Evolutionary conservation across 2,329 filamentous ascomycete species (phyloP).

Genomic region (Dendrostoma leiphaemia): DNA sequence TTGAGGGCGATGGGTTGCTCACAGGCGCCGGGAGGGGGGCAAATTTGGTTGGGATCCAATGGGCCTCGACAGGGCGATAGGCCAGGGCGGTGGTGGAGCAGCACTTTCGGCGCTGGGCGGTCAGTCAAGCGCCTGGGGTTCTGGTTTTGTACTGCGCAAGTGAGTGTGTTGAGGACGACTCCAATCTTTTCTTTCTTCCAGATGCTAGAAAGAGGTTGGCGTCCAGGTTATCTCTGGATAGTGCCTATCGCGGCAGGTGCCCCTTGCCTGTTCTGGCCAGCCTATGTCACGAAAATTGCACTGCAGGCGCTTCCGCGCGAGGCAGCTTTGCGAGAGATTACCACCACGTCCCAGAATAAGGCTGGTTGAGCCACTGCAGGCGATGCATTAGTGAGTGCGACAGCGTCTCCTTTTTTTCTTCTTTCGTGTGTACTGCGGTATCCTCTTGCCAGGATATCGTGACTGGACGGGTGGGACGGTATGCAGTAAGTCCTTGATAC

Average conservation of each 20-base stretch:
- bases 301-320: not conserved
- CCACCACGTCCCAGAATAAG: not conserved
- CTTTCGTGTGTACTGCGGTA: too few relatives aligned
- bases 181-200: not conserved
- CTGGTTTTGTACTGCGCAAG: not conserved
- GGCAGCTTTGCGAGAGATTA: not conserved
- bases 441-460: too few relatives aligned
- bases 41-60: slow-evolving; percentile 1
- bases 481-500: too few relatives aligned
- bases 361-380: not conserved
- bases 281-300: slow-evolving; percentile 9
- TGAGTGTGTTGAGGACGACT: too few relatives aligned
- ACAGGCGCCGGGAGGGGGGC: not conserved
- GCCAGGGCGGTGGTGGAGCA: slow-evolving; percentile 1
- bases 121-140: not conserved
- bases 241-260: not conserved
- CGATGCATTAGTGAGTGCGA: not conserved
- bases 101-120: slow-evolving; percentile 2
- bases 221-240: not conserved
- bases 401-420: not conserved
- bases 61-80: slow-evolving; percentile 1
- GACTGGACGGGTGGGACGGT: not conserved
- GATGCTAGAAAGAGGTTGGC: not conserved
- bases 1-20: not conserved
- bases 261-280: not conserved